These are phyloP conservation scores for Phoma sp. DNA, from an alignment of 2,329 filamentous ascomycete genomes.

Conservation along the genomic window DNA sequence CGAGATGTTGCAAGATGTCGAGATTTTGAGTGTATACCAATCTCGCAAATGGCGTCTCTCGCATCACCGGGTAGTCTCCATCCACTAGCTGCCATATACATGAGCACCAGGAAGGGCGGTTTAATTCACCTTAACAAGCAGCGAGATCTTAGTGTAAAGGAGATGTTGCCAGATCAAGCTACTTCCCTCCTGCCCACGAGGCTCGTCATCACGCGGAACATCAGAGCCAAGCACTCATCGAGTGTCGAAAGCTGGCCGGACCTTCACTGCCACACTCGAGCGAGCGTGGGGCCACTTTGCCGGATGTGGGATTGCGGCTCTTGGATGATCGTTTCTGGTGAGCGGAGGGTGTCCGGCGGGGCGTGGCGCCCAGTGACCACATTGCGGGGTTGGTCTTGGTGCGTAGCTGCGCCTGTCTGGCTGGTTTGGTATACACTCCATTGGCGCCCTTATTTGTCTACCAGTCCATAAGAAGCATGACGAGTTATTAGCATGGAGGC, in stretches of 20 bases:
- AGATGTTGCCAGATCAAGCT: constrained; percentile 2
- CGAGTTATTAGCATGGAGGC: background rate
- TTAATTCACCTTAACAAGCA: background rate
- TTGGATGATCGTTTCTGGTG: background rate
- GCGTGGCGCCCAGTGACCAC: constrained; percentile 13
- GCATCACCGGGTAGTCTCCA: too few species aligned
- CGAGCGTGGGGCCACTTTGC: background rate
- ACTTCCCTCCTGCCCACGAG: background rate
- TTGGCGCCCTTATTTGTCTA: background rate
- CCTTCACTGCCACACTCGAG: background rate
- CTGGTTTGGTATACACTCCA: background rate
- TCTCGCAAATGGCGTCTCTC: too few species aligned
- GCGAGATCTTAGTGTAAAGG: constrained; percentile 1
- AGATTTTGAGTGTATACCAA: too few species aligned
- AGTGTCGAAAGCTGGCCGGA: background rate
- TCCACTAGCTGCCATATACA: too few species aligned
- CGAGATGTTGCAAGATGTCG: background rate
- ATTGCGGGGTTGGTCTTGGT: constrained; percentile 27
- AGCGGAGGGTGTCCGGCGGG: constrained; percentile 3
- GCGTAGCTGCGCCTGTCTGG: background rate
- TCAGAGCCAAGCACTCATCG: background rate
- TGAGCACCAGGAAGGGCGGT: too few species aligned
- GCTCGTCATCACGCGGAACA: background rate
- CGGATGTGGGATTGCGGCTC: background rate
- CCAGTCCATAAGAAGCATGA: background rate